Base-by-base conservation (phyloP, 306 rosid genomes). In the Cicer arietinum region DNA sequence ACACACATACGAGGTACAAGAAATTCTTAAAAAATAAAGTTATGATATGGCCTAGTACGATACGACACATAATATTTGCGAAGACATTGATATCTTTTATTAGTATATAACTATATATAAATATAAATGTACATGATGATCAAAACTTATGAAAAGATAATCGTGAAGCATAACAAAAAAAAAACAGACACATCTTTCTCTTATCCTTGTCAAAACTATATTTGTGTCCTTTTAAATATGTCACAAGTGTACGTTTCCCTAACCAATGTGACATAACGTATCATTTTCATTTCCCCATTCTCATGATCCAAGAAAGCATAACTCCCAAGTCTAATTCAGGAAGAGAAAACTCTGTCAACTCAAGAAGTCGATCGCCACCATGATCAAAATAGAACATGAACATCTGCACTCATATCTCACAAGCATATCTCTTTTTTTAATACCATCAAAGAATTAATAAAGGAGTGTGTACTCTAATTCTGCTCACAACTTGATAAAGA, bases 361-460 rank as follows among this genome's bases (percentile, higher is more conserved):
- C 30, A 63, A 40, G 48, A 63, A 40, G 48, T 63, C n/a, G 1
- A n/a, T 41, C 8, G 8, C 47, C 8, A 1, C 35, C 69, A 0
- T 41, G 13, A 5, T 62, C 47, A 40, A 50, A 62, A 62, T 40
- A 42, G 25, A 62, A n/a, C 46, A 40, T 40, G 25, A 10, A 39
- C 68, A 62, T 62, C 12, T 14, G 30, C 47, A 62, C 11, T 62
- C 40, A 62, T 62, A 41, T 39, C 68, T 56, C 30, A 30, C 43
- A 14, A n/a, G 3, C 30, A 16, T 14, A 7, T 8, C 12, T 39
- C 30, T 59, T 8, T 61, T 14, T 62, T 62, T 62, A 6, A 14
- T 40, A 40, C 14, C 13, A 41, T 16, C 68, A 14, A 40, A 14
- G 7, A 14, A 62, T 8, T 41, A 39, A 62, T 62, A 14, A 4